Evolutionary conservation across 306 rosid genomes (phyloP).

Genomic region (Quillaja saponaria): DNA sequence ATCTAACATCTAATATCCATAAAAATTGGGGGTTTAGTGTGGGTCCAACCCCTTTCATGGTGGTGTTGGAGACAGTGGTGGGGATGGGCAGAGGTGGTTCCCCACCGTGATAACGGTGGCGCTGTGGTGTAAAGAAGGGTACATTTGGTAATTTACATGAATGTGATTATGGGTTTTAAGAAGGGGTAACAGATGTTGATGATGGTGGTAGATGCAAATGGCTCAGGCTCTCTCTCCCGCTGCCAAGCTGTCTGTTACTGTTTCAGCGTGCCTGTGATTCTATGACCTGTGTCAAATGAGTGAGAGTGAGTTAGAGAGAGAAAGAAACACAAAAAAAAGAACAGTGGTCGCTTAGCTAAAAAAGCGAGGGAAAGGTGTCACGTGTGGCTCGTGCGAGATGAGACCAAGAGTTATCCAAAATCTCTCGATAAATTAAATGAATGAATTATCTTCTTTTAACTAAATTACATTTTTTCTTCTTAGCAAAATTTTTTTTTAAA

Average conservation of each 20-base stretch:
- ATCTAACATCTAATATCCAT: neutral
- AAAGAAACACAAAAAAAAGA: neutral
- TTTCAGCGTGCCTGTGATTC: neutral
- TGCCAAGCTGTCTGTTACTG: neutral
- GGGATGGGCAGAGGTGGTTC: slow-evolving; percentile 3
- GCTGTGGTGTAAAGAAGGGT: neutral
- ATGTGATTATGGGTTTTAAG: neutral
- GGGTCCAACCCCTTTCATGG: slow-evolving; percentile 26
- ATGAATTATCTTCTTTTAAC: too few species aligned
- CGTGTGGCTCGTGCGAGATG: slow-evolving; percentile 1
- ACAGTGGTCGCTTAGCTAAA: neutral
- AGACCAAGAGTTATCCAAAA: slow-evolving; percentile 10
- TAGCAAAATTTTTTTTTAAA: too few species aligned
- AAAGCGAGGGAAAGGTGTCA: neutral
- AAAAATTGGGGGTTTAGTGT: neutral
- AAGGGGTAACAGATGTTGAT: neutral
- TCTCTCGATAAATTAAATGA: slow-evolving; percentile 21
- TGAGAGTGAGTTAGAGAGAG: neutral
- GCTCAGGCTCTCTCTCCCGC: neutral
- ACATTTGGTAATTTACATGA: too few species aligned
- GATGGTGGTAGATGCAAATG: neutral
- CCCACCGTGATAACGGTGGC: slow-evolving; percentile 32
- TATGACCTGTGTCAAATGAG: neutral
- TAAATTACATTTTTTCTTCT: too few species aligned
- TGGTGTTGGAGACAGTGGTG: neutral